Evolutionary conservation across 2,329 filamentous ascomycete genomes (phyloP).

Genomic region (Endoconidiophora polonica): DNA sequence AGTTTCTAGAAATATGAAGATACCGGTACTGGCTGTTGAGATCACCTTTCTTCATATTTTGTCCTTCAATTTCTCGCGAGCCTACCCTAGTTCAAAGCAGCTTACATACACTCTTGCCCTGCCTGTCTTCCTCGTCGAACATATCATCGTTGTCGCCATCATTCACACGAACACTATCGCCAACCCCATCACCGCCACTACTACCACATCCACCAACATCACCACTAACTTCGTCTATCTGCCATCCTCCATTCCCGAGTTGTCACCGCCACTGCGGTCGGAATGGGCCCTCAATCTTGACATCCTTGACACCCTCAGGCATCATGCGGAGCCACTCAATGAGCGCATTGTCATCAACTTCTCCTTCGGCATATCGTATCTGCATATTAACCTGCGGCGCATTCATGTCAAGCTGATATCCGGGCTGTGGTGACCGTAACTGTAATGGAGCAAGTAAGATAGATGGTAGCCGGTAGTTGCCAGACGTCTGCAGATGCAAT

Average conservation of each 20-base stretch:
- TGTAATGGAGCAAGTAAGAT: conserved; percentile 37
- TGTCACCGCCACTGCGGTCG: conserved; percentile 15
- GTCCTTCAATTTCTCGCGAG: not conserved
- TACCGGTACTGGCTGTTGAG: no score
- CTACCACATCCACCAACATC: conserved; percentile 1
- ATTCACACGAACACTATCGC: no score
- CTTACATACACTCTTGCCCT: not conserved
- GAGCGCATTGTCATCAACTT: conserved; percentile 36
- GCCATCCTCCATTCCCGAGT: not conserved
- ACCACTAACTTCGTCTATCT: not conserved
- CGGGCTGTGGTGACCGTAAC: conserved; percentile 21
- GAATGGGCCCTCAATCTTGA: conserved; percentile 37
- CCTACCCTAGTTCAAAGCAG: not conserved
- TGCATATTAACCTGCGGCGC: conserved; percentile 32
- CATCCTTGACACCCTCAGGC: conserved; percentile 38
- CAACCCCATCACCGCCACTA: not conserved
- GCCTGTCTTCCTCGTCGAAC: not conserved
- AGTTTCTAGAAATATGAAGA: no score
- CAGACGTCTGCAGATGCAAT: conserved; percentile 38
- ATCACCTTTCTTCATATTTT: no score
- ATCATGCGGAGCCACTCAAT: conserved; percentile 41
- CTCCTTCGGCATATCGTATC: conserved; percentile 34
- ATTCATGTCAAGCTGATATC: conserved; percentile 24
- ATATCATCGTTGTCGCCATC: not conserved
- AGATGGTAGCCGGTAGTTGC: conserved; percentile 36